phyloP scores from a whole-genome alignment of 1,284 basidiomycete genomes.

The Rhodotorula sp. region DNA sequence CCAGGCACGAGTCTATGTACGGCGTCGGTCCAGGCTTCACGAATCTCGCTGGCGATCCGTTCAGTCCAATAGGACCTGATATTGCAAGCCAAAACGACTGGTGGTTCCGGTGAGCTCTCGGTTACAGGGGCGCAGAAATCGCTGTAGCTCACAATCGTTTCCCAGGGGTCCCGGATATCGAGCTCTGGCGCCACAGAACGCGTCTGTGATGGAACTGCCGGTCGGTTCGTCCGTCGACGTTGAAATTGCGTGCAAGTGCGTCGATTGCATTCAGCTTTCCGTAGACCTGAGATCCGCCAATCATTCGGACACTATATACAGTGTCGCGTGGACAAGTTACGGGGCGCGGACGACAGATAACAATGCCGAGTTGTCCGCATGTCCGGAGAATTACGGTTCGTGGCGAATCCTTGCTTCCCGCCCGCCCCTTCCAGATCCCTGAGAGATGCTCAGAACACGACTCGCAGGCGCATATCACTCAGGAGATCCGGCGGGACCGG shows the following conservation, averaged over 20 bases:
- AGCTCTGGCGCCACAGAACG: slow-evolving; percentile 14
- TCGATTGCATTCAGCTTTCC: neutral
- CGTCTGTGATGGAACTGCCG: slow-evolving; percentile 26
- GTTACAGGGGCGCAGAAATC: too few species aligned
- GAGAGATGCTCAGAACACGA: neutral
- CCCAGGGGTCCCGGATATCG: slow-evolving; percentile 12
- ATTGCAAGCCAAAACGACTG: slow-evolving; percentile 13
- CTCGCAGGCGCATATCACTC: slow-evolving; percentile 25
- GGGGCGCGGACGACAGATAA: slow-evolving; percentile 17
- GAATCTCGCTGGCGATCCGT: slow-evolving; percentile 3
- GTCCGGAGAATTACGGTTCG: slow-evolving; percentile 33
- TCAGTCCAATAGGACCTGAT: slow-evolving; percentile 25
- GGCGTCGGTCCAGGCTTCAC: slow-evolving; percentile 17
- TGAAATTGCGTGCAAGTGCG: slow-evolving; percentile 34
- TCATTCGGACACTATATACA: neutral
- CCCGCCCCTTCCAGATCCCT: neutral
- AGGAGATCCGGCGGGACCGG: slow-evolving; percentile 19
- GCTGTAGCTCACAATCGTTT: too few species aligned
- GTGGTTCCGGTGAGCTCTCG: slow-evolving; percentile 30
- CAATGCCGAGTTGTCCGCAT: slow-evolving; percentile 12
- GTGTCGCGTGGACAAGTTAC: slow-evolving; percentile 33
- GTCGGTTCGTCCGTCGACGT: slow-evolving; percentile 28
- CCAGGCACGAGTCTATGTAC: slow-evolving; percentile 27
- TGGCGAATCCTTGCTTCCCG: neutral
- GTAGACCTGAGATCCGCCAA: neutral